phyloP scores from a whole-genome alignment of 768 basidiomycete genomes.

The Lactarius hengduanensis region DNA sequence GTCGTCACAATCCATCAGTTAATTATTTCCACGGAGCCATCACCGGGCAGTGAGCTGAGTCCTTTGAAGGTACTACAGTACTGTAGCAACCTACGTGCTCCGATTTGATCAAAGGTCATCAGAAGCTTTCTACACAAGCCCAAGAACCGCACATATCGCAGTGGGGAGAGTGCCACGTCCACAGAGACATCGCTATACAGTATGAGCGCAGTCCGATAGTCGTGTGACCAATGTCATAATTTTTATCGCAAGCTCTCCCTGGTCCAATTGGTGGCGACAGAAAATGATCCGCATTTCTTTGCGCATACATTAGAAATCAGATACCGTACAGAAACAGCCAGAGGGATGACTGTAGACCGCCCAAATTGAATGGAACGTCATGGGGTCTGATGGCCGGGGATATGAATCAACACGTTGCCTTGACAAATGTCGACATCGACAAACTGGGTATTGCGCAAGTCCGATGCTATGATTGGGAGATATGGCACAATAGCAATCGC shows the following conservation, averaged over 20 bases:
- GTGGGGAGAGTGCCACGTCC: background rate
- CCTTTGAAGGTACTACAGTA: too few relatives aligned
- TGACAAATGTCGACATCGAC: too few relatives aligned
- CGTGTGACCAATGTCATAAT: background rate
- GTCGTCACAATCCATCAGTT: background rate
- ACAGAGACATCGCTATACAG: background rate
- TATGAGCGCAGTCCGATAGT: background rate
- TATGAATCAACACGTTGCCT: too few relatives aligned
- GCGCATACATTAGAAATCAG: background rate
- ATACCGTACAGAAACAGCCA: background rate
- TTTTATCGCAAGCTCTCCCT: background rate
- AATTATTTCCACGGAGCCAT: background rate
- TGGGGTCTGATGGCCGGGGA: background rate
- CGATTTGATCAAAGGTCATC: background rate
- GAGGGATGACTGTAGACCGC: background rate
- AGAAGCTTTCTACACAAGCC: background rate
- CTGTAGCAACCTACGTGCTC: background rate
- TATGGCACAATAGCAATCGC: too few relatives aligned
- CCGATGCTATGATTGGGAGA: too few relatives aligned
- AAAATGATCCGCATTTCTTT: too few relatives aligned
- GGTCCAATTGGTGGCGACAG: background rate
- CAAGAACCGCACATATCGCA: background rate
- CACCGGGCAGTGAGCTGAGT: too few relatives aligned
- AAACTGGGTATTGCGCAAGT: too few relatives aligned
- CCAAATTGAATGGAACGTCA: background rate